A percentile compares a stretch with the other conserved stretches of the same genome.
phyloP scores from a whole-genome alignment of 2,329 filamentous ascomycete species.

The Alternaria brassicicola region DNA sequence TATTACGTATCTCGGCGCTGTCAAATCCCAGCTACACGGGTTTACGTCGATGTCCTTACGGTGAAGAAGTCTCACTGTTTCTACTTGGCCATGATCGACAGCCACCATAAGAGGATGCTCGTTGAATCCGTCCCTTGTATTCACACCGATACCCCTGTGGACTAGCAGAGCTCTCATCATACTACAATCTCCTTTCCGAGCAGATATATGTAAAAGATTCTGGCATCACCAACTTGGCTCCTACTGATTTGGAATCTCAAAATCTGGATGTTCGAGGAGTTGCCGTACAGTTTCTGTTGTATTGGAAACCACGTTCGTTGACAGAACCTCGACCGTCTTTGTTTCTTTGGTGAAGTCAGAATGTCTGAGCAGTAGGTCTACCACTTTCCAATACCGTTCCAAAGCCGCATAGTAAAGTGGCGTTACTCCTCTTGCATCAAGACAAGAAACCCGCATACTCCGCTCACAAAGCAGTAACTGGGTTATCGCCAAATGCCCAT shows the following conservation, averaged over 20 bases:
- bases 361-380: not conserved
- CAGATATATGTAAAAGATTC: not conserved
- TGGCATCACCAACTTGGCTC: fast-evolving
- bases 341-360: not conserved
- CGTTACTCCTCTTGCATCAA: not conserved
- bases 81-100: not conserved
- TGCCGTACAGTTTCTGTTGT: not conserved
- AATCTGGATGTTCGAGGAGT: not conserved
- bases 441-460: no score
- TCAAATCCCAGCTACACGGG: not conserved
- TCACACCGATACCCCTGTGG: not conserved
- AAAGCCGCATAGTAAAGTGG: not conserved
- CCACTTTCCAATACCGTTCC: not conserved
- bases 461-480: no score
- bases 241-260: not conserved
- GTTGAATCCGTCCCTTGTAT: fast-evolving
- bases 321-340: not conserved
- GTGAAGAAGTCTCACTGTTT: not conserved
- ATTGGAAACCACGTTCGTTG: not conserved
- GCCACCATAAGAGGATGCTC: fast-evolving
- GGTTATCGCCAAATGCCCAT: no score
- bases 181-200: not conserved
- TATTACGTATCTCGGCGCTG: not conserved
- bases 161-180: not conserved
- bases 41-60: not conserved